Evolutionary conservation across 176 grass and related monocot genomes (phyloP).

Genomic region (Zea luxurians): DNA sequence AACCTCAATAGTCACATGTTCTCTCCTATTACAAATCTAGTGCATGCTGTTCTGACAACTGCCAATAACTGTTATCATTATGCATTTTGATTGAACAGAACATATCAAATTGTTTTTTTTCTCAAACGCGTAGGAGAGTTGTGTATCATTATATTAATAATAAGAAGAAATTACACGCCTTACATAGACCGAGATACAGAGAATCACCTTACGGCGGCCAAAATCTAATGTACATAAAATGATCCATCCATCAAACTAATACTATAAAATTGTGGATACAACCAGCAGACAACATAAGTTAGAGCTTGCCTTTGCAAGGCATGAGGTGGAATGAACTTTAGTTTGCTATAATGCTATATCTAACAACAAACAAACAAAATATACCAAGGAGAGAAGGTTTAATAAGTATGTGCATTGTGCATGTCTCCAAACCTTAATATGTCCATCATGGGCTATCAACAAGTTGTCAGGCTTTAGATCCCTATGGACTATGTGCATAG

Average conservation of each 20-base stretch:
- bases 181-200: too few relatives aligned
- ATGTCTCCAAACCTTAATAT: conserved; percentile 79
- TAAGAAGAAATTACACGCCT: too few relatives aligned
- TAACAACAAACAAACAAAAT: conserved; percentile 9
- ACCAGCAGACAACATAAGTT: conserved; percentile 21
- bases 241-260: too few relatives aligned
- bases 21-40: conserved; percentile 7
- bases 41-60: neutral
- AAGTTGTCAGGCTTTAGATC: conserved; percentile 99
- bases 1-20: conserved; percentile 19
- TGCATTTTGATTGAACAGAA: conserved; percentile 24
- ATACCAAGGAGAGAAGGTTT: conserved; percentile 17
- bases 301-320: neutral
- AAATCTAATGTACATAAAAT: too few relatives aligned
- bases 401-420: conserved; percentile 22
- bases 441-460: conserved; percentile 98
- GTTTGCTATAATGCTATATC: conserved; percentile 15
- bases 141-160: too few relatives aligned
- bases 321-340: conserved; percentile 13
- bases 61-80: neutral
- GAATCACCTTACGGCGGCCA: too few relatives aligned
- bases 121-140: too few relatives aligned
- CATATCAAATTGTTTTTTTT: neutral
- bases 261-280: neutral
- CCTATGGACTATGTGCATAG: conserved; percentile 90